phyloP scores from a whole-genome alignment of 2,329 filamentous ascomycete genomes.

The Zarea fungicola region DNA sequence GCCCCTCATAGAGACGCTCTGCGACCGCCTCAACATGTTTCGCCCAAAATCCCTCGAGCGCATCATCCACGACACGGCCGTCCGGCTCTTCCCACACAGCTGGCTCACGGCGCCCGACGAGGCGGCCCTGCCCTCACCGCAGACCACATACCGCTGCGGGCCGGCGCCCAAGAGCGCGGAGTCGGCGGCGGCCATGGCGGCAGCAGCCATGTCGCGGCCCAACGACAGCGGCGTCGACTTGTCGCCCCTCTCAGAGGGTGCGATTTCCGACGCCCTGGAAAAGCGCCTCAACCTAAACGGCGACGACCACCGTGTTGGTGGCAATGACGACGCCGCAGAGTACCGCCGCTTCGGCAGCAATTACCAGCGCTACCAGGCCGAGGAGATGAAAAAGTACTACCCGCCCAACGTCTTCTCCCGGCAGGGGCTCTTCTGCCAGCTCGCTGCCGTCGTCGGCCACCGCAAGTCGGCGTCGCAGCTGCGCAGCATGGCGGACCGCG shows the following conservation, averaged over 20 bases:
- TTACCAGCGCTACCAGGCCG: slow-evolving; percentile 75
- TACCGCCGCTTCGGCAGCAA: slow-evolving; percentile 64
- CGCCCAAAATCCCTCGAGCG: slow-evolving; percentile 66
- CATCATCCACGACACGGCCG: slow-evolving; percentile 59
- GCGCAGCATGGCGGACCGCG: slow-evolving; percentile 54
- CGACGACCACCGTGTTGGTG: not conserved
- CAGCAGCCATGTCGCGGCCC: not conserved
- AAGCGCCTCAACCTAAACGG: slow-evolving; percentile 3
- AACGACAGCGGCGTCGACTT: slow-evolving; percentile 10
- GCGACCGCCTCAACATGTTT: slow-evolving; percentile 49
- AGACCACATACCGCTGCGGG: slow-evolving; percentile 35
- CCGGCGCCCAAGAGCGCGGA: slow-evolving; percentile 16
- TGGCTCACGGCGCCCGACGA: slow-evolving; percentile 60
- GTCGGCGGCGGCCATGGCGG: not conserved
- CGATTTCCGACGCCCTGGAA: slow-evolving; percentile 1
- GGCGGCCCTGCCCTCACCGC: slow-evolving; percentile 43
- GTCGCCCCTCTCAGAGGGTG: not conserved
- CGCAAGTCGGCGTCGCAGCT: slow-evolving; percentile 66
- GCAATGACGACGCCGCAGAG: slow-evolving; percentile 20
- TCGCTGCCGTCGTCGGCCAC: slow-evolving; percentile 75
- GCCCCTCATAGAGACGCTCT: slow-evolving; percentile 60
- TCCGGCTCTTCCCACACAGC: slow-evolving; percentile 57
- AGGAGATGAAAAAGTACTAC: slow-evolving; percentile 67
- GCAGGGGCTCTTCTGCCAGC: slow-evolving; percentile 69
- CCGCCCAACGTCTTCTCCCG: slow-evolving; percentile 56